Percentiles rank a stretch among this genome's conserved stretches.
These are phyloP conservation scores for Hibiscus syriacus DNA, from an alignment of 345 rosid species.

Conservation along the genomic window DNA sequence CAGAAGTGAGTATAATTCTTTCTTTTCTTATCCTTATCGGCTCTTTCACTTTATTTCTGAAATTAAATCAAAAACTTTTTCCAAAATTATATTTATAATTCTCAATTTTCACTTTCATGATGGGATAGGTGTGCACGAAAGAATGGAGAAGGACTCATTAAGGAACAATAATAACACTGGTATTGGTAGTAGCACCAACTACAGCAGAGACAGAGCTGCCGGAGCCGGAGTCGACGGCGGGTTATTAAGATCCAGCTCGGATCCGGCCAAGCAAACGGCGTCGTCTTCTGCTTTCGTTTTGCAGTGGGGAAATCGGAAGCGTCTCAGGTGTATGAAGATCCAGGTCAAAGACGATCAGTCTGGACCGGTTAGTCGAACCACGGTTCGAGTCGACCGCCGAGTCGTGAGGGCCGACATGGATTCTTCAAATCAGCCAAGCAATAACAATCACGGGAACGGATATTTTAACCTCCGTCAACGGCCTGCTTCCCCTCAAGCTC, in stretches of 20 bases:
- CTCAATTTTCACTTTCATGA: not conserved
- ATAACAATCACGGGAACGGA: conserved; percentile 16
- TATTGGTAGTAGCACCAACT: conserved; percentile 15
- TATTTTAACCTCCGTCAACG: conserved; percentile 54
- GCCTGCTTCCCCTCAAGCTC: conserved; percentile 38
- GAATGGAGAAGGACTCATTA: conserved; percentile 44
- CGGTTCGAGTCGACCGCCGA: conserved; percentile 48
- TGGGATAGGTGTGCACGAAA: conserved; percentile 22
- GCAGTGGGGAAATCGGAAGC: conserved; percentile 77
- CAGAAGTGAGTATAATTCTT: no score
- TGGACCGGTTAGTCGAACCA: conserved; percentile 31
- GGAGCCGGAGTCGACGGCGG: conserved; percentile 12
- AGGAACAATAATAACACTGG: conserved; percentile 21
- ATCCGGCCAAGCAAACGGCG: conserved; percentile 25
- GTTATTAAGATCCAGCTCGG: conserved; percentile 31
- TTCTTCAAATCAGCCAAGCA: conserved; percentile 21
- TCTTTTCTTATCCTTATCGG: not conserved
- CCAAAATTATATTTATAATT: not conserved
- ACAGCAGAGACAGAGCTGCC: conserved; percentile 16
- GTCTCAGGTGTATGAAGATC: conserved; percentile 65
- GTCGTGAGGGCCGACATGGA: conserved; percentile 38
- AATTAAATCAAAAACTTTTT: not conserved
- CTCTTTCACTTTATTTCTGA: not conserved
- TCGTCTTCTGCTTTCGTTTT: conserved; percentile 44
- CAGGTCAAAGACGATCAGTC: conserved; percentile 44